Evolutionary conservation across 129 eudicot species (phyloP), one percentile per base, ranked within the genome.

Genomic region (Flaveria linearis): DNA sequence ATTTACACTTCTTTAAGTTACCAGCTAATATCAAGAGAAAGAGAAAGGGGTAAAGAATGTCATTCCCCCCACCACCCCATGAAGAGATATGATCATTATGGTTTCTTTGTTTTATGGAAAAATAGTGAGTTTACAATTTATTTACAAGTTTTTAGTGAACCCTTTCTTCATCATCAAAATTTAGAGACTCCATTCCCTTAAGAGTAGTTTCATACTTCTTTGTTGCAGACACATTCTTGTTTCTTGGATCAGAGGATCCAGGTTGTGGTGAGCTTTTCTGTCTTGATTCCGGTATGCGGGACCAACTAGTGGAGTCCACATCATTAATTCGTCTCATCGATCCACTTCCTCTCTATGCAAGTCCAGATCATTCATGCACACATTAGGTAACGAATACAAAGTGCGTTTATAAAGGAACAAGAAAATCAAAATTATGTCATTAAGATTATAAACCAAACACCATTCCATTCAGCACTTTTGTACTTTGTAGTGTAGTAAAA

Each of bases 101-200:
- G 58, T 52, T 72, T 66, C 57, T 64, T 73, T 52, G 74, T 73
- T 65, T 72, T 65, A 63, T 22, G 71, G 68, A 64, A 63, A 42
- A 68, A 13, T 17, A 1, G 20, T 52, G 70, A 25, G 75, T 72
- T 72, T 51, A 79, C 78, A 84, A 85, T 83, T 71, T 87, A 85
- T 83, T 71, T 87, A 87, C 87, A 85, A 50, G 78, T 25, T 69
- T 73, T 42, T 79, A 77, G 53, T 71, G 86, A 49, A 64, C 85
- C 88, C 85, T 85, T 43, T 87, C 92, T 62, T 87, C 87, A 47
- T 90, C 96, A 39, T 93, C 96, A 56, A 93, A 88, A 76, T 78
- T 85, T 76, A 93, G 84, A 71, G 82, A 70, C 80, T 86, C 91
- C 20, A 93, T 93, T 11, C 97, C 98, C 76, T 85, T 93, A 15